phyloP scores from a whole-genome alignment of 768 basidiomycete species.

The Leccinum disarticulatum region DNA sequence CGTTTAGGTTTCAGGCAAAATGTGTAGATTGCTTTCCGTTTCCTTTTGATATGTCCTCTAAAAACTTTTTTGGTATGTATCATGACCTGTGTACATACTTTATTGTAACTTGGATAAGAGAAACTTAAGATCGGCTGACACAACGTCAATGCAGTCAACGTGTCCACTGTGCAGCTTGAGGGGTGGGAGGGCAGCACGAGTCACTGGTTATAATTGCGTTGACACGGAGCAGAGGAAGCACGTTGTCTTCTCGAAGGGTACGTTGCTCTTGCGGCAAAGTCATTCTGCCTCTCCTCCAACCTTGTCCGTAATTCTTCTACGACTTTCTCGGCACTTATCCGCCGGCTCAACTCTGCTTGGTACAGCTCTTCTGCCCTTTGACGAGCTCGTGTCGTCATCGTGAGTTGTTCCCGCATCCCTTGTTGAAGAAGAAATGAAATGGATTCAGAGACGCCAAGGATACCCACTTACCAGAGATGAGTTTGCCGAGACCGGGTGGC shows the following conservation, averaged over 20 bases:
- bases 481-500: conserved; percentile 35
- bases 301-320: conserved; percentile 18
- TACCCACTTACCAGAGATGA: conserved; percentile 33
- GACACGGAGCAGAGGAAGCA: background rate
- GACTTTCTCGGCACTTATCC: conserved; percentile 31
- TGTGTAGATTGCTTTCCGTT: conserved; percentile 17
- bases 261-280: background rate
- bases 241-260: background rate
- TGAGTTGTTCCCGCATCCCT: conserved; percentile 37
- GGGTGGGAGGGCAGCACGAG: background rate
- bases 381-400: conserved; percentile 33
- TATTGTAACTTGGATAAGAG: conserved; percentile 1
- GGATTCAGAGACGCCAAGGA: background rate
- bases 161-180: background rate
- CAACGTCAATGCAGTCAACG: background rate
- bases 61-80: conserved; percentile 23
- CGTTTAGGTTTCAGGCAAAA: conserved; percentile 11
- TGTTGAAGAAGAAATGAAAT: conserved; percentile 3
- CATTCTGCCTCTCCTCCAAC: conserved; percentile 3
- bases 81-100: conserved; percentile 9
- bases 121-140: background rate
- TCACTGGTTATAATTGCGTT: background rate
- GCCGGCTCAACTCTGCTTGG: conserved; percentile 32
- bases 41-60: conserved; percentile 19
- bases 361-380: conserved; percentile 33